Evolutionary conservation across 257 asterid genomes (phyloP), one percentile per base, ranked within the genome.

Genomic region (Voacanga thouarsii): DNA sequence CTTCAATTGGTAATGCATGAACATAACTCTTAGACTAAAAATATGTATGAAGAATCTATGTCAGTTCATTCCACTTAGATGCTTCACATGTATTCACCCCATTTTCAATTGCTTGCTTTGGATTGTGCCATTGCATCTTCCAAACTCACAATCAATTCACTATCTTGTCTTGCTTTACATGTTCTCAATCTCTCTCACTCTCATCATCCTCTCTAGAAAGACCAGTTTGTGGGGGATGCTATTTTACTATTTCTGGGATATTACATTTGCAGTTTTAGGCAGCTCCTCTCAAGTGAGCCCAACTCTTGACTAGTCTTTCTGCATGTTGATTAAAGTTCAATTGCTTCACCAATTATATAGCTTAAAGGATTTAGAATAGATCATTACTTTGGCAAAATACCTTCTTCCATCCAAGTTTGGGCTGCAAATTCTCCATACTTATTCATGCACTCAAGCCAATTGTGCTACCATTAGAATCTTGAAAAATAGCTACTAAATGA

Each of bases 11-110:
- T 28, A 85, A 68, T 65, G 50, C 74, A 77, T 77, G 80, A 69
- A 79, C 60, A 33, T 68, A 37, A 49, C 28, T 75, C 79, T 78
- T 70, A 67, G 83, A 15, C 71, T 79, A 80, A 53, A 83, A 78
- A 81, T 86, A 82, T 43, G 84, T 85, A 56, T 86, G 88, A 85
- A 94, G 94, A 81, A 75, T 85, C 65, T 86, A 88, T 19, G 96
- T 90, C 47, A 94, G 85, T 73, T 87, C 96, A 73, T 90, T 90
- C 98, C 98, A 94, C 8, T 90, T 94, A 47, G 96, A 88, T 37
- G 96, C 94, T 84, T 87, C 96, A 18, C 72, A 80, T 41, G 96
- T 85, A 71, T 61, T 61, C 11, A 87, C 88, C 72, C 91, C 91
- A 16, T 71, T 68, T 76, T 78, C 74, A 43, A 12, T 24, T 47